phyloP scores from a whole-genome alignment of 1,284 basidiomycete species.

The Rhizoctonia solani region DNA sequence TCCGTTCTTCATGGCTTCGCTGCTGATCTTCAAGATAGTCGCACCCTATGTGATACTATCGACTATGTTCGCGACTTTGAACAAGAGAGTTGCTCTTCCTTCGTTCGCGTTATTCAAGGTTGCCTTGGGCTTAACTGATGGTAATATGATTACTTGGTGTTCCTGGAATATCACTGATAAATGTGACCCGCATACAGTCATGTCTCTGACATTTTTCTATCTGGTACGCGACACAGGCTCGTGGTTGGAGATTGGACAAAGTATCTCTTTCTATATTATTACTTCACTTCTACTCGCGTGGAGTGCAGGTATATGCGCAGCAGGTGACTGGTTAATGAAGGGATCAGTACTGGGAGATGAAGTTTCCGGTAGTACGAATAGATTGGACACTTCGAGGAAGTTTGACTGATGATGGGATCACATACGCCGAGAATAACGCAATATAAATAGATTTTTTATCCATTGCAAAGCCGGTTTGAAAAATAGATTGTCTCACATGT shows the following conservation, averaged over 20 bases:
- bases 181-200: constrained; percentile 52
- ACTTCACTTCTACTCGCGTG: constrained; percentile 78
- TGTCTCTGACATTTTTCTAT: constrained; percentile 84
- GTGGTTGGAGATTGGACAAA: constrained; percentile 89
- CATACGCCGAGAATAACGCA: too few relatives aligned
- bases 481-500: too few relatives aligned
- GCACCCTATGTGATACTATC: constrained; percentile 79
- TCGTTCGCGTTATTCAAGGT: constrained; percentile 78
- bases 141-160: constrained; percentile 50
- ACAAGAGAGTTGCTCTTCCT: constrained; percentile 65
- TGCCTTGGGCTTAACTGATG: constrained; percentile 73
- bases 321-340: constrained; percentile 67
- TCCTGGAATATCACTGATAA: constrained; percentile 20
- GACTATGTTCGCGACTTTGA: constrained; percentile 67
- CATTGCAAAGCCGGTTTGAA: too few relatives aligned
- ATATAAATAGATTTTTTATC: too few relatives aligned
- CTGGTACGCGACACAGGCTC: constrained; percentile 82
- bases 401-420: too few relatives aligned
- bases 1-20: constrained; percentile 81
- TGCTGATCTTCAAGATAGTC: constrained; percentile 81
- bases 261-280: constrained; percentile 87
- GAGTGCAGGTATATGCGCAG: constrained; percentile 73
- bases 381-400: too few relatives aligned
- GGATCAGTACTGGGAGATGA: too few relatives aligned
- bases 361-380: too few relatives aligned